Evolutionary conservation across 371 early-diverging fungal species (phyloP).

Genomic region (Mucor indicus): DNA sequence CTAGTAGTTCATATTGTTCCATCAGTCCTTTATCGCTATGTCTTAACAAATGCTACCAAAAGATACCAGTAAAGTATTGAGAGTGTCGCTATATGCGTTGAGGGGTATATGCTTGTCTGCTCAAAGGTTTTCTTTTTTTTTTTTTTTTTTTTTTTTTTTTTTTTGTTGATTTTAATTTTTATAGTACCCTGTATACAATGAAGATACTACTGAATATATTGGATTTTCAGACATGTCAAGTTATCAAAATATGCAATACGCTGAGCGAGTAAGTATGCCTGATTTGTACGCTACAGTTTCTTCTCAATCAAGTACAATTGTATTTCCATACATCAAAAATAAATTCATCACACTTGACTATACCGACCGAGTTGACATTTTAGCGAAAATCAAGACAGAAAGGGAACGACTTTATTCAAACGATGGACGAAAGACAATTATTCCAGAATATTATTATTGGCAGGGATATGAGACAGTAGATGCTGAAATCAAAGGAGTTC

Average conservation of each 20-base stretch:
- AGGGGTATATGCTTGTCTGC: too few relatives aligned
- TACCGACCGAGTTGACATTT: constrained; percentile 25
- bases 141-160: background rate
- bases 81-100: too few relatives aligned
- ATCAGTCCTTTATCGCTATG: too few relatives aligned
- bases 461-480: constrained; percentile 16
- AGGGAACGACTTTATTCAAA: constrained; percentile 19
- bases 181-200: constrained; percentile 27
- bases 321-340: constrained; percentile 29
- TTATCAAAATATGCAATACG: constrained; percentile 9
- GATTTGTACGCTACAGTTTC: constrained; percentile 18
- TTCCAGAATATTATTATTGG: constrained; percentile 30
- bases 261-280: background rate
- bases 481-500: constrained; percentile 25
- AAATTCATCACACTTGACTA: constrained; percentile 35
- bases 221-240: constrained; percentile 34
- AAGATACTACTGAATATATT: constrained; percentile 28
- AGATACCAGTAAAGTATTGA: too few relatives aligned
- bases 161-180: background rate
- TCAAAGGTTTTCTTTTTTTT: background rate
- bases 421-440: constrained; percentile 2
- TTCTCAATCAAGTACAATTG: constrained; percentile 24
- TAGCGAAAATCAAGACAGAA: constrained; percentile 16
- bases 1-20: too few relatives aligned
- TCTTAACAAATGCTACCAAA: too few relatives aligned